phyloP scores from a whole-genome alignment of 495 filamentous ascomycete species.

The Daldinia concentrica region DNA sequence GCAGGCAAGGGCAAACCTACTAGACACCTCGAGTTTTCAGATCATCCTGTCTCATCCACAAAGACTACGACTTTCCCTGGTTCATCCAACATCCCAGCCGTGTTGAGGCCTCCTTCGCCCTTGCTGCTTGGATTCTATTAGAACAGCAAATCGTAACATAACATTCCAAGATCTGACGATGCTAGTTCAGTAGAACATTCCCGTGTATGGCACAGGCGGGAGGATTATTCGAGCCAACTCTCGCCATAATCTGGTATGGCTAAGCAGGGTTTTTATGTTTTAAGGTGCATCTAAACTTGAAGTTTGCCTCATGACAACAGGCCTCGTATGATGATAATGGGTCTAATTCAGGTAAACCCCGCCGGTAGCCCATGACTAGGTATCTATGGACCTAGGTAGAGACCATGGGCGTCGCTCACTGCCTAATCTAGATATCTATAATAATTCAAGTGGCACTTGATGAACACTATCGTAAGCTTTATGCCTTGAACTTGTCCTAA shows the following conservation, averaged over 20 bases:
- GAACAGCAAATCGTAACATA: not conserved
- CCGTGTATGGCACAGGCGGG: slow-evolving; percentile 12
- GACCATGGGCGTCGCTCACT: not conserved
- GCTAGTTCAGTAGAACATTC: not conserved
- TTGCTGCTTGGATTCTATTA: not conserved
- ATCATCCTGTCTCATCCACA: slow-evolving; percentile 11
- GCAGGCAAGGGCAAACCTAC: slow-evolving; percentile 10
- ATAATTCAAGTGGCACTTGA: not conserved
- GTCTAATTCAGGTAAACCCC: not conserved
- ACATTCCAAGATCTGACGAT: slow-evolving; percentile 3
- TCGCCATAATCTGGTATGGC: slow-evolving; percentile 3
- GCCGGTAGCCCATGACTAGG: not conserved
- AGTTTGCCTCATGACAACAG: not conserved
- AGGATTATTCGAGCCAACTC: slow-evolving; percentile 21
- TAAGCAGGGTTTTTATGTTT: not conserved
- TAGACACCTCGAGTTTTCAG: slow-evolving; percentile 5
- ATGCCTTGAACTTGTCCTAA: not conserved
- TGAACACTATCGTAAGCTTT: not conserved
- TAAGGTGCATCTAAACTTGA: not conserved
- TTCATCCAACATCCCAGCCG: not conserved
- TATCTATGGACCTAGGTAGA: not conserved
- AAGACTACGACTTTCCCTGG: not conserved
- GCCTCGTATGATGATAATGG: not conserved
- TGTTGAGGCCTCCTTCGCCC: slow-evolving; percentile 1
- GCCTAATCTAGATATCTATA: not conserved